Evolutionary conservation across 495 filamentous ascomycete species (phyloP), one percentile per base, ranked within the genome.

Genomic region (Podospora australis): DNA sequence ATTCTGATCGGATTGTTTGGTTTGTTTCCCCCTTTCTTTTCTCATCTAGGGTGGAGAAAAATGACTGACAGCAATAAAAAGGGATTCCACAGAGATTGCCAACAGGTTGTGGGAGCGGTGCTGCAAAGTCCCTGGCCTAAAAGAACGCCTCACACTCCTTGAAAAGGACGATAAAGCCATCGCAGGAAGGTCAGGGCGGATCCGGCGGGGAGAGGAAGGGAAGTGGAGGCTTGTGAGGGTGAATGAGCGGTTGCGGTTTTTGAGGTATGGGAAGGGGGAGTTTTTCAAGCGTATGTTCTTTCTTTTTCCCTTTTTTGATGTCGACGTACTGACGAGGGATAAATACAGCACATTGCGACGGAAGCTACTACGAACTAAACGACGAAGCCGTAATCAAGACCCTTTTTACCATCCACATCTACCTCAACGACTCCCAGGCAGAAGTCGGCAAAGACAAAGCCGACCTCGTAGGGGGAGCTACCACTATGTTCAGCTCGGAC

Each of bases 241-340:
- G 32, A 92, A 96, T 64, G 82, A 95, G 58, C 65, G 89, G 38
- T 72, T 95, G 66, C 69, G 89, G 26, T 90, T 95, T 62, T 66
- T 96, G 35, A 86, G 78, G 55, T 96, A 95, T 61, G 78, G 73
- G 1, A 68, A 73, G 5, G 87, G 87, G 0, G 78, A 88, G 55
- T 91, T 84, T 61, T 96, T 96, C 55, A 77, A 71, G 40, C 71
- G 80, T 83, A 59, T 58, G 70, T 72, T 36, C 32, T 45, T 20
- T 26, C n/a, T 48, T 41, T 22, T 6, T 16, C 30, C 8, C 30
- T 32, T 16, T 26, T 22, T 30, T 43, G 8, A 20, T 34, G 9
- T 25, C 6, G 4, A 10, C 2, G 29, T 32, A 13, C 11, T 14
- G 35, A 19, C 3, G 30, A 28, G 41, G 13, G 19, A 0, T n/a